Evolutionary conservation across 73 alveolate species (phyloP).

Genomic region (Paramecium octaurelia): DNA sequence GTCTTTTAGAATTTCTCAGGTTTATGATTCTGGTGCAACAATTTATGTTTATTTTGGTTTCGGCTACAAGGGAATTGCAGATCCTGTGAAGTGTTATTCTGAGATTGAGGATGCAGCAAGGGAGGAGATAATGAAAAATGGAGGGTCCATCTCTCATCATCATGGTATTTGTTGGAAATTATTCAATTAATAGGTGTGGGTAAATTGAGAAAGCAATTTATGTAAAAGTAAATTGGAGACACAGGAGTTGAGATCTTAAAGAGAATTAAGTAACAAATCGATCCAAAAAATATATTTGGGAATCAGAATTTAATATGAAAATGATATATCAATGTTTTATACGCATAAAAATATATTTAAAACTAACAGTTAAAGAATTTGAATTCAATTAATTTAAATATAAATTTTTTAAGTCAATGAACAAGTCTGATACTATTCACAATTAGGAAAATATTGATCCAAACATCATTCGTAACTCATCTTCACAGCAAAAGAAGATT

Average conservation of each 20-base stretch:
- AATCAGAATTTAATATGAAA: slow-evolving; percentile 65
- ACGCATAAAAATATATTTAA: neutral
- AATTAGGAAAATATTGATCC: slow-evolving; percentile 34
- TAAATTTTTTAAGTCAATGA: slow-evolving; percentile 8
- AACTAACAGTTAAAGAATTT: slow-evolving; percentile 30
- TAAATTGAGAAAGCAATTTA: slow-evolving; percentile 76
- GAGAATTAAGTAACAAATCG: slow-evolving; percentile 66
- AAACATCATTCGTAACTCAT: neutral
- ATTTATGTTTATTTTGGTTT: slow-evolving; percentile 87
- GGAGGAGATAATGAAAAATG: slow-evolving; percentile 76
- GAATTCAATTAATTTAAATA: slow-evolving; percentile 22
- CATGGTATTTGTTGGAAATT: slow-evolving; percentile 64
- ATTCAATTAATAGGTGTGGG: slow-evolving; percentile 65
- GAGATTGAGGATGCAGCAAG: slow-evolving; percentile 86
- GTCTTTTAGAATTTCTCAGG: slow-evolving; percentile 82
- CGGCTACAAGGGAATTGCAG: slow-evolving; percentile 60
- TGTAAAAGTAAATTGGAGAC: slow-evolving; percentile 67
- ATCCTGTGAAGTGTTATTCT: slow-evolving; percentile 68
- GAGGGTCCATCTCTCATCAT: slow-evolving; percentile 86
- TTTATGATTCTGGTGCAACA: slow-evolving; percentile 85
- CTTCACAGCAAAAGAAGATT: neutral
- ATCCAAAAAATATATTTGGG: slow-evolving; percentile 78
- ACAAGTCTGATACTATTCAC: neutral
- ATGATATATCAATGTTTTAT: neutral
- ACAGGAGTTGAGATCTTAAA: slow-evolving; percentile 66